A percentile compares a stretch with the other conserved stretches of the same genome.
Conservation (phyloP, 1,139 yeast genomes). For the Eremothecium gossypii region DNA sequence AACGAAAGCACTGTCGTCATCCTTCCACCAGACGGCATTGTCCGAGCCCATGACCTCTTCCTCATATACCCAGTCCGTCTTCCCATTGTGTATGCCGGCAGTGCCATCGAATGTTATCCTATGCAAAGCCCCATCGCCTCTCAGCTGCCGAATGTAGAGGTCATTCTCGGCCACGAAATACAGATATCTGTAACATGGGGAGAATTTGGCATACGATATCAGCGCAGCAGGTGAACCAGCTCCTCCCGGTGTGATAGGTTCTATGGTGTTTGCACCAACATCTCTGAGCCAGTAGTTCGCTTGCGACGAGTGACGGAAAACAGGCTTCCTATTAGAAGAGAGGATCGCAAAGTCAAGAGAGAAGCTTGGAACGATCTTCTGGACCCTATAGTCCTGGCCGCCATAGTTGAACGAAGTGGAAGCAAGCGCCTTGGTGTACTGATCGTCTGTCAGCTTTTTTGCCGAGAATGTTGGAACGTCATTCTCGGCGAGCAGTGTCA, state of each 20-base stretch:
- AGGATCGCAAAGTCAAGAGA: conserved; percentile 27
- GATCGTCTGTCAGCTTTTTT: conserved; percentile 17
- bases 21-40: conserved; percentile 83
- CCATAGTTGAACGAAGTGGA: conserved; percentile 20
- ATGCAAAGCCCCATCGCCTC: conserved; percentile 35
- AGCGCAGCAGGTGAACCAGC: conserved; percentile 23
- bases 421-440: conserved; percentile 14
- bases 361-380: conserved; percentile 22
- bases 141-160: conserved; percentile 42
- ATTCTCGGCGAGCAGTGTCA: conserved; percentile 15
- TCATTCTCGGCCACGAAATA: conserved; percentile 67
- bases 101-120: conserved; percentile 68
- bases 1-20: conserved; percentile 54
- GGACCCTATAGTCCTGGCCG: conserved; percentile 17
- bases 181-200: conserved; percentile 59
- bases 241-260: conserved; percentile 34
- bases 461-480: conserved; percentile 23
- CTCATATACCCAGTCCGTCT: conserved; percentile 96
- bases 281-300: conserved; percentile 61
- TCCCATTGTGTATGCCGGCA: conserved; percentile 69
- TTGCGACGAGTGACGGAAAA: conserved; percentile 70
- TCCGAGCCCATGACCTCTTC: conserved; percentile 75
- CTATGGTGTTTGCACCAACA: conserved; percentile 30
- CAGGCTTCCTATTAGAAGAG: conserved; percentile 31
- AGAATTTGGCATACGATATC: conserved; percentile 55